Evolutionary conservation across 2,329 filamentous ascomycete species (phyloP), one percentile per base, ranked within the genome.

Genomic region (Akanthomyces muscarius): DNA sequence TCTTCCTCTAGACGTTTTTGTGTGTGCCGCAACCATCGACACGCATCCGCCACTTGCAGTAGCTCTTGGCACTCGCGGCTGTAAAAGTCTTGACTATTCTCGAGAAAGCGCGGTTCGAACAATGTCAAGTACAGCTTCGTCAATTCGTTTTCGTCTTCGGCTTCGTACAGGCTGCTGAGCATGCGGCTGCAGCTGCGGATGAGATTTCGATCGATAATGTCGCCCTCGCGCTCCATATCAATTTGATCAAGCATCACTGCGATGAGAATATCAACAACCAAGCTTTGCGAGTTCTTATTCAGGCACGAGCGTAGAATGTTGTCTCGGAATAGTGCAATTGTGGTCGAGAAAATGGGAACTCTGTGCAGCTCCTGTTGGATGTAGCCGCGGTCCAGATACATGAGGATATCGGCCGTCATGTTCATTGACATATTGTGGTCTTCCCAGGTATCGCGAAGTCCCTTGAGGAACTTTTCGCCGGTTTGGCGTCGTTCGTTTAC

Each of bases 361-460:
- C 86, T 83, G 64, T 87, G 85, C 6, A 77, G 70, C 66, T 96
- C 92, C 56, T 73, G 70, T 42, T 87, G 81, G 56, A 87, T 89
- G 70, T 90, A 92, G 33, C 93, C 88, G 56, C 92, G 89, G 72
- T 99, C 94, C 81, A 99, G 91, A 72, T 97, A 97, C 92, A 98
- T 97, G 58, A 98, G 82, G 38, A 98, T 92, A 74, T 98, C 95
- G 4, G 93, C 92, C 57, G 92, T 89, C 94, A 98, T 98, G 72
- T 92, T 92, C 91, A 97, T 97, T 51, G 90, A 93, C 63, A 90
- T 85, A 72, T 93, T 91, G 72, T 99, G 93, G 66, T 96, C 90
- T 65, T 92, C 86, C 92, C 93, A 99, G 2, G 88, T 86, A 63
- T 87, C 82, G 68, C 89, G 89, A 16, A 98, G 75, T 0, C 86